A percentile compares a stretch with the other conserved stretches of the same genome.
These are phyloP conservation scores for Plasmopara halstedii DNA, from an alignment of 352 stramenopile genomes.

Conservation along the genomic window DNA sequence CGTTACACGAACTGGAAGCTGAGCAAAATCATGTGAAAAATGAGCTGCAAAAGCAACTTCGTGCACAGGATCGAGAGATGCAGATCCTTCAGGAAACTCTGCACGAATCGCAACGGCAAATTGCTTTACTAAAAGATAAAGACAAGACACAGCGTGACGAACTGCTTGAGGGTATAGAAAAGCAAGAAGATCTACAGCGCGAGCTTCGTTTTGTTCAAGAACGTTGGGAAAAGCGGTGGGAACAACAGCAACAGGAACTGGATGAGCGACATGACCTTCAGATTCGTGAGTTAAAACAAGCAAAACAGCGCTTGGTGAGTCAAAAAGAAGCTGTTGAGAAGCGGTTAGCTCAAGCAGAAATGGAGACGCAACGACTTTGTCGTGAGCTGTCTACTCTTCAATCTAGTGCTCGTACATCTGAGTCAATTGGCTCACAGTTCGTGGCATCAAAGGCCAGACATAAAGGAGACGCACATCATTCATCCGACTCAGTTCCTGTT, in stretches of 20 bases:
- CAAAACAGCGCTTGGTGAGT: slow-evolving; percentile 38
- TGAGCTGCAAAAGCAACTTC: slow-evolving; percentile 53
- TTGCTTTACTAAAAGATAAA: slow-evolving; percentile 52
- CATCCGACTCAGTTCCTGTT: slow-evolving; percentile 4
- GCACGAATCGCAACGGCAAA: slow-evolving; percentile 33
- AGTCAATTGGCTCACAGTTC: slow-evolving; percentile 38
- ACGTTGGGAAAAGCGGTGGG: slow-evolving; percentile 62
- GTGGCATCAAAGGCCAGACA: slow-evolving; percentile 4
- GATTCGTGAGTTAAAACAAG: slow-evolving; percentile 44
- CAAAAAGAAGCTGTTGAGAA: slow-evolving; percentile 62
- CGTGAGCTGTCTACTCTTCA: slow-evolving; percentile 42
- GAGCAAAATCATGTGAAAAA: slow-evolving; percentile 30
- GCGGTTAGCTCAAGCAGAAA: slow-evolving; percentile 47
- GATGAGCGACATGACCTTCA: slow-evolving; percentile 35
- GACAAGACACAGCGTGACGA: slow-evolving; percentile 55
- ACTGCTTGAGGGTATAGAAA: slow-evolving; percentile 39
- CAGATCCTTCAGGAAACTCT: slow-evolving; percentile 40
- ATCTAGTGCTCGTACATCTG: slow-evolving; percentile 33
- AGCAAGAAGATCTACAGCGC: slow-evolving; percentile 53
- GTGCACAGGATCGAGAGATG: slow-evolving; percentile 33
- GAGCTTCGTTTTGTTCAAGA: slow-evolving; percentile 56
- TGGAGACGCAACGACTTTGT: slow-evolving; percentile 45
- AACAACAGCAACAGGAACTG: slow-evolving; percentile 54
- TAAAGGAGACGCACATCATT: slow-evolving; percentile 9
- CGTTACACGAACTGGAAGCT: slow-evolving; percentile 53